Evolutionary conservation across 768 basidiomycete species (phyloP), one percentile per base, ranked within the genome.

Genomic region (Leccinum arenicola): DNA sequence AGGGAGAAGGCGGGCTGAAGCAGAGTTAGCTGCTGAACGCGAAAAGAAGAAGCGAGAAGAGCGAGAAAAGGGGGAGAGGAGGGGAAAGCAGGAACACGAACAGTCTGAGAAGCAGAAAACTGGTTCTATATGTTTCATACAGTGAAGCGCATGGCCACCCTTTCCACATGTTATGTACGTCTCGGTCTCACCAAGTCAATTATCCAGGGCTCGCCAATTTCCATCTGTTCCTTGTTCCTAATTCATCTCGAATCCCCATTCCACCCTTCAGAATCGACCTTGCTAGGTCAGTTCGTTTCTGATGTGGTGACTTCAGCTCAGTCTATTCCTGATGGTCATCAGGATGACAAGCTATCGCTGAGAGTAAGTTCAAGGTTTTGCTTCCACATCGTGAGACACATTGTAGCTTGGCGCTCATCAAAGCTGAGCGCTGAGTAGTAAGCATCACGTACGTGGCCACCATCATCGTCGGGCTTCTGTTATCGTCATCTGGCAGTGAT

Each of bases 11-110:
- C 60, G 5, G 12, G 64, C 60, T 8, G 64, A 67, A 50, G 59
- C 53, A n/a, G 63, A 68, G 31, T 60, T 72, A 17, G 62, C 60
- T 12, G 57, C 61, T 3, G 56, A 66, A 12, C 58, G 56, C 7
- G 56, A 68, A 43, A 58, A 49, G 19, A 25, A 15, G 49, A 52
- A 55, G 2, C 27, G 17, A 0, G 56, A 58, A 9, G 47, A 57
- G 14, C 45, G 25, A 2, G 52, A 53, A 23, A 43, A 14, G 45
- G 36, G 33, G n/a, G n/a, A n/a, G n/a, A 40, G 14, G 23, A 54
- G 57, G 3, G 38, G 55, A 11, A 43, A 8, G 49, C 54, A 15
- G 17, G 50, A 40, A 19, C 36, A 29, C 15, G 57, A 55, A 27
- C 55, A 19, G 53, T 27, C 17, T 25, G 43, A 52, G 49, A 52